Percentiles rank a stretch among this genome's conserved stretches.
Conservation (phyloP, 2,329 filamentous ascomycete species). For the Cladosporium sp. region DNA sequence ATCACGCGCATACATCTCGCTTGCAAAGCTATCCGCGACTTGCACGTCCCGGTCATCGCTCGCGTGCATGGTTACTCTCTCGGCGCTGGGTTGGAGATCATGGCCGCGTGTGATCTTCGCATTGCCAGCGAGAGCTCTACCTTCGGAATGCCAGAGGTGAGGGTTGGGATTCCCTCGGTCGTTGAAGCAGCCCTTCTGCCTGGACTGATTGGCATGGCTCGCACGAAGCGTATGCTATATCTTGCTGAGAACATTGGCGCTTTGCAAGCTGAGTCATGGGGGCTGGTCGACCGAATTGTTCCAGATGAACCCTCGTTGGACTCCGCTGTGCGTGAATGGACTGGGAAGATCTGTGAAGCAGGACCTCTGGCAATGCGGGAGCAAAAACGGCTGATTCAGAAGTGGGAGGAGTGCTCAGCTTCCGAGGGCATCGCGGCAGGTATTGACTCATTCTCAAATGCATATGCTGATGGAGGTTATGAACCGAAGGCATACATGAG, state of each 20-base stretch:
- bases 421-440: slow-evolving; percentile 24
- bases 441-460: slow-evolving; percentile 23
- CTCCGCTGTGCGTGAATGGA: slow-evolving; percentile 31
- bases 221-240: slow-evolving; percentile 33
- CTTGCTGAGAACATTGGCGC: slow-evolving; percentile 35
- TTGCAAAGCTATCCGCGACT: slow-evolving; percentile 32
- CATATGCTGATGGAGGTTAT: slow-evolving; percentile 21
- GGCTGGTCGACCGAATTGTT: slow-evolving; percentile 35
- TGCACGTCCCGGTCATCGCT: slow-evolving; percentile 37
- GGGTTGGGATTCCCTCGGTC: slow-evolving; percentile 36
- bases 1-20: slow-evolving; percentile 33
- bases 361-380: slow-evolving; percentile 30
- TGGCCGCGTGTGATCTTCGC: slow-evolving; percentile 35
- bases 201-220: slow-evolving; percentile 35
- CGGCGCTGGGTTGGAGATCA: slow-evolving; percentile 36
- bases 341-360: slow-evolving; percentile 26
- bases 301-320: slow-evolving; percentile 26
- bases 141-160: slow-evolving; percentile 40
- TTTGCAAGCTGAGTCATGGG: slow-evolving; percentile 31
- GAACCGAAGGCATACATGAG: slow-evolving; percentile 26
- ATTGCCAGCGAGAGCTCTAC: slow-evolving; percentile 30
- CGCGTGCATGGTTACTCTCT: slow-evolving; percentile 36
- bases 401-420: slow-evolving; percentile 24
- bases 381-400: slow-evolving; percentile 31
- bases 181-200: slow-evolving; percentile 37